Evolutionary conservation across 352 stramenopile genomes (phyloP), one percentile per base, ranked within the genome.

Genomic region (Globisporangium middletonii): DNA sequence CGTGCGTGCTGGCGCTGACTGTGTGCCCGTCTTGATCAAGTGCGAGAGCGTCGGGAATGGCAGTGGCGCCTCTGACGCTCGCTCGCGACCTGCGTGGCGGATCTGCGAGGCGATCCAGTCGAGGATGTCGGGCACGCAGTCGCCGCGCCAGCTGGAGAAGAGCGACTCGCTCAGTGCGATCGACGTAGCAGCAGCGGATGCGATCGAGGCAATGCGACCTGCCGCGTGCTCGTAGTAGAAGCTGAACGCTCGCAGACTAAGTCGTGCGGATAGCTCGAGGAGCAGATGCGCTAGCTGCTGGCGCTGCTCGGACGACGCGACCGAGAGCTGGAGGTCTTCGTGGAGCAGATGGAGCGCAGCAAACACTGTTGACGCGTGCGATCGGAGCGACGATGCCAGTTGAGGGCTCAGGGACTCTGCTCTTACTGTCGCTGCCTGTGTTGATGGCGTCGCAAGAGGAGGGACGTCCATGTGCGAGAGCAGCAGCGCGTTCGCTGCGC

Each of bases 301-400:
- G 18, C 67, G 66, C 19, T 66, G 56, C 18, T 59, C 41, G 23
- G 55, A 67, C 3, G 69, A 72, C 8, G 47, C 60, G 35, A 67
- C 61, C 11, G 81, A 89, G 16, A 92, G 59, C 50, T 79, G 85
- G 0, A 80, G 51, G 35, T 93, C 81, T 79, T 93, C 81, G 43
- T 86, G 71, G 4, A 90, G 55, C 30, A 92, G 67, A 42, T 93
- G 83, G 30, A 93, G 60, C 0, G 66, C 77, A 0, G 60, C 59
- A 69, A 88, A 80, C n/a, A 86, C 65, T 2, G 23, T 35, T 30
- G 48, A 28, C 27, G 30, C 16, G 23, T 53, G 41, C 5, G 47
- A 2, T 43, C 44, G 44, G n/a, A 65, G 23, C 18, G 23, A 27
- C 43, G 41, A 48, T 18, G 7, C 15, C 47, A 19, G 23, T 1